phyloP scores from a whole-genome alignment of 306 rosid genomes.

The Neltuma alba region DNA sequence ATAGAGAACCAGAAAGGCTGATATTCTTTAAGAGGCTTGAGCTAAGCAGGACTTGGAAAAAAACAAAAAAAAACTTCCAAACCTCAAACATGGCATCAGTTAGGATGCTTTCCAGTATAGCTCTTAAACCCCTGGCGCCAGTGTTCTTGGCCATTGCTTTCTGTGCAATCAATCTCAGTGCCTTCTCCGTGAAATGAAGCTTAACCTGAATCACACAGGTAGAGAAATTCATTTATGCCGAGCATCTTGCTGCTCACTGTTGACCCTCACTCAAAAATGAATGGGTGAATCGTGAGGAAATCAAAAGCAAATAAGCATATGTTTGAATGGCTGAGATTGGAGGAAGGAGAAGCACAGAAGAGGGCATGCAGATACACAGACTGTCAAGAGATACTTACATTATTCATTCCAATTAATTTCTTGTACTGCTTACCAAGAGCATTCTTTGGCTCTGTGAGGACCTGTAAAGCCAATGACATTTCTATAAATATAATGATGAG shows the following conservation, averaged over 20 bases:
- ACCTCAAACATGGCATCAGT: constrained; percentile 98
- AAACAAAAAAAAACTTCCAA: constrained; percentile 16
- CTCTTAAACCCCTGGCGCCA: constrained; percentile 94
- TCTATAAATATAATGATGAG: constrained; percentile 27
- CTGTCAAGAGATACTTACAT: constrained; percentile 55
- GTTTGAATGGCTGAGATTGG: neutral
- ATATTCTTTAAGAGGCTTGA: constrained; percentile 2
- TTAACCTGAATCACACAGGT: constrained; percentile 63
- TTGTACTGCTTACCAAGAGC: constrained; percentile 96
- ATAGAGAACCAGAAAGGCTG: neutral
- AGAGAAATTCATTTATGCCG: constrained; percentile 21
- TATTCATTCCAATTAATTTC: constrained; percentile 86
- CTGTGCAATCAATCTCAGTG: constrained; percentile 73
- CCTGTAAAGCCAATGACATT: constrained; percentile 54
- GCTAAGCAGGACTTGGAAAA: neutral
- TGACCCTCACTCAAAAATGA: neutral
- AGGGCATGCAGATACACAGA: neutral
- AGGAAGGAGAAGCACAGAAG: neutral
- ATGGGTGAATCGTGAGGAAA: neutral
- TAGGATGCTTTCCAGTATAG: constrained; percentile 78
- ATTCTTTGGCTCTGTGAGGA: constrained; percentile 88
- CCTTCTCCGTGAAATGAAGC: constrained; percentile 73
- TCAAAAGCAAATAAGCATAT: neutral
- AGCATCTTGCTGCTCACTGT: constrained; percentile 6
- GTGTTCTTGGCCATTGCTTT: constrained; percentile 95